Evolutionary conservation across 306 rosid genomes (phyloP).

Genomic region (Prunus mira): DNA sequence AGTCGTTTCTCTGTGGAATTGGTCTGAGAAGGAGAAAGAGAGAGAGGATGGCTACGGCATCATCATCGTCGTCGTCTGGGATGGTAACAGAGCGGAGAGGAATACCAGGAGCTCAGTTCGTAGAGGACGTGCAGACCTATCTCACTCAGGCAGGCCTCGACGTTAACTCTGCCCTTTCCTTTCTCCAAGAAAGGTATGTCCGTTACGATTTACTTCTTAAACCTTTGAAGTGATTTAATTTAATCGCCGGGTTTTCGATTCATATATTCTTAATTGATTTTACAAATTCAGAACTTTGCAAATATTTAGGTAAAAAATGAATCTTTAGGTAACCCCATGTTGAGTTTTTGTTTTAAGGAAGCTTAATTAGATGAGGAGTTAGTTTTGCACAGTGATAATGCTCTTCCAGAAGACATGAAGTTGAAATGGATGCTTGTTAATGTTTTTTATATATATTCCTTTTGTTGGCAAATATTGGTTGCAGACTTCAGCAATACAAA

Average conservation of each 20-base stretch:
- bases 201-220: neutral
- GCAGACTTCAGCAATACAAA: slow-evolving; percentile 97
- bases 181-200: slow-evolving; percentile 64
- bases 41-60: slow-evolving; percentile 44
- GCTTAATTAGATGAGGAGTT: neutral
- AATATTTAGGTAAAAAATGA: neutral
- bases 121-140: slow-evolving; percentile 81
- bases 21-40: neutral
- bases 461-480: slow-evolving; percentile 10
- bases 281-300: neutral
- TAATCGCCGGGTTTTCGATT: neutral
- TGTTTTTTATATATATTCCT: neutral
- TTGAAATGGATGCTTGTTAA: neutral
- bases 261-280: neutral
- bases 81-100: slow-evolving; percentile 73
- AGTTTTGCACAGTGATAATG: neutral
- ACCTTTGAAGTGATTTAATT: neutral
- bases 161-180: slow-evolving; percentile 64
- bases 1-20: neutral
- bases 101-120: slow-evolving; percentile 92
- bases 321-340: neutral
- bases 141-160: slow-evolving; percentile 67
- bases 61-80: slow-evolving; percentile 38
- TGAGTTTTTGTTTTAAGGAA: neutral
- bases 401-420: neutral